phyloP scores from a whole-genome alignment of 176 grass and related monocot species.

The Thinopyrum elongatum region DNA sequence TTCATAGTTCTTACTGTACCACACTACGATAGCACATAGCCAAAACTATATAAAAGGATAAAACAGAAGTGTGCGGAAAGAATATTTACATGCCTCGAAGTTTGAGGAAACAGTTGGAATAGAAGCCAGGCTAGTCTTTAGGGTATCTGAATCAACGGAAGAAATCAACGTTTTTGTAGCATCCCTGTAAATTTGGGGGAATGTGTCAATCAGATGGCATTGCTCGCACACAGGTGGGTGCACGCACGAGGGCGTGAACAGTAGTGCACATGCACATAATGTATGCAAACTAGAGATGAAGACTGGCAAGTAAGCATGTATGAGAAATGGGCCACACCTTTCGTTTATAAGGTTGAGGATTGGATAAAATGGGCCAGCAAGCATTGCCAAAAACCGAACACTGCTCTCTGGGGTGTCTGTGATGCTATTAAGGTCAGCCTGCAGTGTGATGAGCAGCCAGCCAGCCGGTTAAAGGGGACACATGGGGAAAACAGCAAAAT shows the following conservation, averaged over 20 bases:
- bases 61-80: constrained; percentile 16
- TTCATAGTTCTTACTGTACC: not conserved
- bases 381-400: constrained; percentile 72
- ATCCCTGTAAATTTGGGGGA: constrained; percentile 62
- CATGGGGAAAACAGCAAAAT: constrained; percentile 19
- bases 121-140: constrained; percentile 56
- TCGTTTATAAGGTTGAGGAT: constrained; percentile 83
- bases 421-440: constrained; percentile 78
- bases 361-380: constrained; percentile 92
- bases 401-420: constrained; percentile 62
- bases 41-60: constrained; percentile 23
- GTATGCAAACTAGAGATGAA: constrained; percentile 23
- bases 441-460: constrained; percentile 31
- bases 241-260: not conserved
- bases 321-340: constrained; percentile 58
- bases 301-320: constrained; percentile 18
- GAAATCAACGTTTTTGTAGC: constrained; percentile 40
- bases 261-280: not conserved
- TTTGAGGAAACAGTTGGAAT: constrained; percentile 85
- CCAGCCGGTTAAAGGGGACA: not conserved
- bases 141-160: constrained; percentile 65
- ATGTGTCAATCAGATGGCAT: constrained; percentile 33
- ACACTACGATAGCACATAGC: not conserved
- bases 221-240: not conserved
- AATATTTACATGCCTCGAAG: constrained; percentile 59